Evolutionary conservation across 495 filamentous ascomycete species (phyloP).

Genomic region (Lasiosphaeria hispida): DNA sequence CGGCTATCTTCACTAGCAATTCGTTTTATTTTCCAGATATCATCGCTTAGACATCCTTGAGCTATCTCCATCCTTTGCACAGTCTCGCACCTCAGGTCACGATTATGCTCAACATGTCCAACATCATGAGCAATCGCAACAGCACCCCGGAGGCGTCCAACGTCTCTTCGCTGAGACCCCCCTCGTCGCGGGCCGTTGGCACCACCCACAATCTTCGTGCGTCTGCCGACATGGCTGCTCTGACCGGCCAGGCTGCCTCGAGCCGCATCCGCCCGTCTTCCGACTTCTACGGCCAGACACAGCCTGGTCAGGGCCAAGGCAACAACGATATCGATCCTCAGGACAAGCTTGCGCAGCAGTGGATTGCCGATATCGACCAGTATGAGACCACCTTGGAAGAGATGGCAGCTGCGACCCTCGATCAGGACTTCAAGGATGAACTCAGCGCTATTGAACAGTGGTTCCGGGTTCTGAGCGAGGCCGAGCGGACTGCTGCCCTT

Average conservation of each 20-base stretch:
- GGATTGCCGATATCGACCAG: conserved; percentile 98
- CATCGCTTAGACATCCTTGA: not conserved
- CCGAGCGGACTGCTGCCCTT: conserved; percentile 89
- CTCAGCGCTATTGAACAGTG: conserved; percentile 98
- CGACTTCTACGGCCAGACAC: conserved; percentile 81
- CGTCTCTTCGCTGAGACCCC: conserved; percentile 85
- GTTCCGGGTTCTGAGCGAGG: conserved; percentile 96
- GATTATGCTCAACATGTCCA: conserved; percentile 59
- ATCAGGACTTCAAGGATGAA: conserved; percentile 99
- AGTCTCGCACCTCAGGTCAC: conserved; percentile 17
- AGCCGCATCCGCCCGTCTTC: conserved; percentile 90
- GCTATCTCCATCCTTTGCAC: conserved; percentile 1
- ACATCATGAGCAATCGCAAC: conserved; percentile 86
- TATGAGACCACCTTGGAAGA: conserved; percentile 97
- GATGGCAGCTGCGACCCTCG: conserved; percentile 95
- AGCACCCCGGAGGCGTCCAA: conserved; percentile 88
- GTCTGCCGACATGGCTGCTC: conserved; percentile 93
- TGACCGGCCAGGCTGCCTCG: conserved; percentile 69
- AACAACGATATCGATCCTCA: conserved; percentile 67
- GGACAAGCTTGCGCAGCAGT: conserved; percentile 94
- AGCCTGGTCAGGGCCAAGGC: conserved; percentile 62
- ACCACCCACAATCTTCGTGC: conserved; percentile 85
- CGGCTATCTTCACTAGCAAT: conserved; percentile 16
- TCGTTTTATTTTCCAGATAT: conserved; percentile 3
- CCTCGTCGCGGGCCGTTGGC: conserved; percentile 74